Conservation (phyloP, 495 filamentous ascomycete species). For the Thozetella sp. region DNA sequence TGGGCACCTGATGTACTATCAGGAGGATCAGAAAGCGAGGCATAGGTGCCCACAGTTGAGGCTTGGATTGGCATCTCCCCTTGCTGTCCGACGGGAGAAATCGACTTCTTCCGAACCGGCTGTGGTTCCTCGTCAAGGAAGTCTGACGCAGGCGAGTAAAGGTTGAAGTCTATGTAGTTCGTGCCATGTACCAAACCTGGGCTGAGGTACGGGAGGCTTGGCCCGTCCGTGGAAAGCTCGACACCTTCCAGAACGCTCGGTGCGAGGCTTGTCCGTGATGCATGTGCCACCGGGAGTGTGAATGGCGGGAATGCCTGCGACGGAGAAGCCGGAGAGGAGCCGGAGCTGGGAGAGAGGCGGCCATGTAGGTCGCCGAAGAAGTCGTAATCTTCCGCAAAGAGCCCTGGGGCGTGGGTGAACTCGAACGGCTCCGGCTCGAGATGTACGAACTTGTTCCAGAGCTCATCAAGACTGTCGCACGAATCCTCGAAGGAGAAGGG, state of each 20-base stretch:
- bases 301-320: slow-evolving; percentile 35
- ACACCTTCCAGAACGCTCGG: slow-evolving; percentile 6
- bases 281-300: slow-evolving; percentile 11
- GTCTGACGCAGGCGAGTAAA: slow-evolving; percentile 47
- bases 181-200: slow-evolving; percentile 34
- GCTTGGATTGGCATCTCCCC: slow-evolving; percentile 7
- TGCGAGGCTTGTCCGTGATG: slow-evolving; percentile 17
- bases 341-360: slow-evolving; percentile 35
- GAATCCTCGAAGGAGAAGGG: background rate
- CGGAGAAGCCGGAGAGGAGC: slow-evolving; percentile 33
- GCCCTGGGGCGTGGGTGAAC: slow-evolving; percentile 9
- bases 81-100: slow-evolving; percentile 7
- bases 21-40: too few relatives aligned
- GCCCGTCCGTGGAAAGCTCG: slow-evolving; percentile 14
- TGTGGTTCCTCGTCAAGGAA: slow-evolving; percentile 42
- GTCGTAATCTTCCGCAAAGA: slow-evolving; percentile 30
- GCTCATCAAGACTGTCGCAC: slow-evolving; percentile 12
- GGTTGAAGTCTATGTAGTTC: slow-evolving; percentile 52
- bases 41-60: too few relatives aligned
- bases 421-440: slow-evolving; percentile 32
- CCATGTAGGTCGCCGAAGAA: slow-evolving; percentile 34
- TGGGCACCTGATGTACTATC: too few relatives aligned
- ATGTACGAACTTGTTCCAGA: slow-evolving; percentile 42
- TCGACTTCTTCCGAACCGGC: slow-evolving; percentile 12
- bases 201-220: slow-evolving; percentile 42